Conservation (phyloP, 306 rosid species). For the Trifolium pratense region DNA sequence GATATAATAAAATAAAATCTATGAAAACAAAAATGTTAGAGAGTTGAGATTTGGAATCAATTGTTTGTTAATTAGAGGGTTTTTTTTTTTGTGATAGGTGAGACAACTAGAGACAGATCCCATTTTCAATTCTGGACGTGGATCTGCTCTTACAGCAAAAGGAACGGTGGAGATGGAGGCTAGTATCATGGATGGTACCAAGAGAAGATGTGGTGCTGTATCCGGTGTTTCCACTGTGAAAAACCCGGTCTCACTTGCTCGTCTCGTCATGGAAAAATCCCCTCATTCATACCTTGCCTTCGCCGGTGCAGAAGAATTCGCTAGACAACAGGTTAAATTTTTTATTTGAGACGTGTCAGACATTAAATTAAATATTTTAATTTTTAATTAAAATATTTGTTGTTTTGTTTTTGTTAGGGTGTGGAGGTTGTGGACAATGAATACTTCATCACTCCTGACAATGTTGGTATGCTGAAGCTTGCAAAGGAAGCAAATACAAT, state of each 20-base stretch:
- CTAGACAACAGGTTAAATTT: constrained; percentile 66
- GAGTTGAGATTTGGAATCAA: background rate
- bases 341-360: too few relatives aligned
- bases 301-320: constrained; percentile 86
- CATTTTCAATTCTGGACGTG: constrained; percentile 88
- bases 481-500: constrained; percentile 94
- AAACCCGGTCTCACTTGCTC: constrained; percentile 89
- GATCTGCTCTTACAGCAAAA: constrained; percentile 80
- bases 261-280: constrained; percentile 93
- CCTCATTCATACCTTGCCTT: constrained; percentile 96
- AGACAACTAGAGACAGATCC: constrained; percentile 86
- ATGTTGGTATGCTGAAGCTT: constrained; percentile 79
- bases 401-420: constrained; percentile 51
- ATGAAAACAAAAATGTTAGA: background rate
- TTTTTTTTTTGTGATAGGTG: constrained; percentile 51
- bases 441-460: constrained; percentile 85
- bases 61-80: background rate
- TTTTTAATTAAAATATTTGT: background rate
- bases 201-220: constrained; percentile 91
- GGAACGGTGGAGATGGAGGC: constrained; percentile 98
- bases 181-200: constrained; percentile 89
- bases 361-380: background rate
- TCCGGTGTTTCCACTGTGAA: constrained; percentile 82
- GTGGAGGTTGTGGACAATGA: constrained; percentile 74
- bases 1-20: background rate